phyloP scores from a whole-genome alignment of 1,284 basidiomycete genomes.

The Trichosporon sp. region DNA sequence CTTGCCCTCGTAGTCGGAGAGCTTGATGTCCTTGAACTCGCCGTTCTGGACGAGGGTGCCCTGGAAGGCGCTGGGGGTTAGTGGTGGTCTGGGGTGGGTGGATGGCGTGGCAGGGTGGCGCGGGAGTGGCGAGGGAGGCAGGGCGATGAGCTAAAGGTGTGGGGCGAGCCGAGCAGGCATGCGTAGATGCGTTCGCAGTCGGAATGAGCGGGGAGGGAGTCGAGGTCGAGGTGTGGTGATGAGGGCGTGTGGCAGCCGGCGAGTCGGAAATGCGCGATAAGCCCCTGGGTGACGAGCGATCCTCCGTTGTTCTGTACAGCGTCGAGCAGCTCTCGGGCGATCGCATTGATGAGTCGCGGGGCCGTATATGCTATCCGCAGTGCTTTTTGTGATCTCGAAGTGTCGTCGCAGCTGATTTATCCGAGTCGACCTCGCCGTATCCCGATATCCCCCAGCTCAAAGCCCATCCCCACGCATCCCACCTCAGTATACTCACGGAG shows the following conservation, averaged over 20 bases:
- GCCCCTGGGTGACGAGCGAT: too few species aligned
- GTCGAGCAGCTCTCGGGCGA: too few species aligned
- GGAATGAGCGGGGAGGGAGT: too few species aligned
- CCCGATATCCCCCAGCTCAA: neutral
- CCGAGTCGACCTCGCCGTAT: neutral
- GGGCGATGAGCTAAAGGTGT: neutral
- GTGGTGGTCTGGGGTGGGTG: neutral
- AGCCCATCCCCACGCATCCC: neutral
- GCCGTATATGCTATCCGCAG: neutral
- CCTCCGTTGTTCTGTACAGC: too few species aligned
- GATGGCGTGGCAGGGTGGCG: neutral
- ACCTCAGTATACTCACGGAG: slow-evolving; percentile 33
- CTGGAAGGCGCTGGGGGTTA: slow-evolving; percentile 53
- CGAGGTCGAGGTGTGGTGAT: neutral
- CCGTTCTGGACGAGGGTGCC: slow-evolving; percentile 69
- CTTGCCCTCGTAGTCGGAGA: slow-evolving; percentile 69
- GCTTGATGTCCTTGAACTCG: slow-evolving; percentile 66
- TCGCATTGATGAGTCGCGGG: too few species aligned
- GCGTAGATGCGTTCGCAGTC: too few species aligned
- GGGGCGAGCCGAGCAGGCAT: too few species aligned
- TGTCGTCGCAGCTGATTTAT: neutral
- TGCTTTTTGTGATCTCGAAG: neutral
- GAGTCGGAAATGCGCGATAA: too few species aligned
- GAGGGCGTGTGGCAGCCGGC: too few species aligned
- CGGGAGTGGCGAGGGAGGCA: neutral